Base-by-base conservation (phyloP, 345 rosid species). In the Citrus maxima region DNA sequence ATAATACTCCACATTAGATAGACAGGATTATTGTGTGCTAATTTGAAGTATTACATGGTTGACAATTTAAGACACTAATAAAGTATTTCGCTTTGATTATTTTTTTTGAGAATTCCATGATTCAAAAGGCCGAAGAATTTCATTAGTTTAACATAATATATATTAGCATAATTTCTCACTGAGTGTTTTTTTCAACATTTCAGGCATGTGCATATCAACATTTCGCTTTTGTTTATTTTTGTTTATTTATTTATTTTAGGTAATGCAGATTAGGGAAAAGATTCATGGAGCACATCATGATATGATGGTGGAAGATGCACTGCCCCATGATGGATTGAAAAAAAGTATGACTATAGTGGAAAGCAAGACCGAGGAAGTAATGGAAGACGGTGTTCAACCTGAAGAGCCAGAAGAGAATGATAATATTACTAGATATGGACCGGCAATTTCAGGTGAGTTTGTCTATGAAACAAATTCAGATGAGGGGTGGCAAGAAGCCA, bases 401-500 rank as follows among this genome's bases (percentile, higher is more conserved):
- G 67, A 75, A 58, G 80, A 80, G 77, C 69, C 83, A 76, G 89
- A 82, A 66, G 79, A 67, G 63, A 86, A 70, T n/a, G 79, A 58
- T 61, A 65, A 76, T 68, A 70, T 58, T 34, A 14, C 27, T 67
- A 38, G 59, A 76, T 60, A 54, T 24, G 72, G 63, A 74, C n/a
- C 72, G 14, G 76, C 42, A 65, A 22, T 28, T 37, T 19, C 84
- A 28, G 76, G 66, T 46, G 84, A 85, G 73, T 65, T 70, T 58
- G 76, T 79, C 59, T 84, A 81, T 77, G 92, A 88, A 77, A 79
- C 84, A 58, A 63, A 83, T 79, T 84, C 89, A 14, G 88, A 86
- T 58, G 93, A 91, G 84, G 92, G 95, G 34, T 89, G 95, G 95
- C 93, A 88, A 84, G 90, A 88, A 80, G 95, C 93, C 65, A 84